These are phyloP conservation scores for Leersia perrieri DNA, from an alignment of 176 grass and related monocot species.

Conservation along the genomic window DNA sequence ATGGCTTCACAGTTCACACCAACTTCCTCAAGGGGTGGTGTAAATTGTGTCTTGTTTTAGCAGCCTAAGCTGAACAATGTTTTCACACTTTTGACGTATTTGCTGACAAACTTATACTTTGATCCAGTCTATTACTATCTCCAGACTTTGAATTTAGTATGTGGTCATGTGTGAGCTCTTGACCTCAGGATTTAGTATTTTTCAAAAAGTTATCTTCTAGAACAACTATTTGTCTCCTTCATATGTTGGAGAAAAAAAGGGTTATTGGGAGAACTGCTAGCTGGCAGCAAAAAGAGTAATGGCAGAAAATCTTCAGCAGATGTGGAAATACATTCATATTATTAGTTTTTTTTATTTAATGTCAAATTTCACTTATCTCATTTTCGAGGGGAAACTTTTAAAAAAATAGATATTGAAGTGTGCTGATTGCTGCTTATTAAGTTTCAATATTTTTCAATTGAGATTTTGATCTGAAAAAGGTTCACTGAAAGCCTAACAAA, in stretches of 20 bases:
- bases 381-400: neutral
- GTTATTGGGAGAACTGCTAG: neutral
- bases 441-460: neutral
- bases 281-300: neutral
- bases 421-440: neutral
- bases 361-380: too few species aligned
- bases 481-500: neutral
- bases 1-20: slow-evolving; percentile 2
- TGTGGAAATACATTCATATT: neutral
- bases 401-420: neutral
- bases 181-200: neutral
- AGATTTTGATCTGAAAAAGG: neutral
- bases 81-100: slow-evolving; percentile 12
- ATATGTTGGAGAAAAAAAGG: neutral
- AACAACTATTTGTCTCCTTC: neutral
- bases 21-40: slow-evolving; percentile 6
- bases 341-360: neutral
- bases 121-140: slow-evolving; percentile 18
- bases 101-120: slow-evolving; percentile 5
- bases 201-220: neutral
- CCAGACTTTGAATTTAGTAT: neutral
- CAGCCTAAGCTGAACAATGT: neutral
- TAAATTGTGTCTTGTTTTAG: neutral
- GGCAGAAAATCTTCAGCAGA: neutral
- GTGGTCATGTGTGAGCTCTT: neutral